Percentiles rank a stretch among this genome's conserved stretches.
phyloP scores from a whole-genome alignment of 2,329 filamentous ascomycete species.

The Aspergillus persii region DNA sequence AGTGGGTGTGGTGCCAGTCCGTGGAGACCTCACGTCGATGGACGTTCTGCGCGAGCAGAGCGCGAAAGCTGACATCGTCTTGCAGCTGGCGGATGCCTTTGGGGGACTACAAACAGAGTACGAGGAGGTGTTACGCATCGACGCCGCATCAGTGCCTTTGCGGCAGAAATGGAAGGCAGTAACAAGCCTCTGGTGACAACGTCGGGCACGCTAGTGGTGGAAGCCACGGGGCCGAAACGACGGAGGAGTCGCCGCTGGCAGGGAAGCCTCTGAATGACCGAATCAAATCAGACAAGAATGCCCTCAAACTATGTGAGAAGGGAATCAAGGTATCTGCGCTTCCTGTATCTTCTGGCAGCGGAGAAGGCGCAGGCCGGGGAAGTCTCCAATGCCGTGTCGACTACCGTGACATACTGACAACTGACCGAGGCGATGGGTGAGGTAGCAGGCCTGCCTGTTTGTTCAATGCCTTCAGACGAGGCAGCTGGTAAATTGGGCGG shows the following conservation, averaged over 20 bases:
- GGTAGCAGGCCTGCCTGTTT: not conserved
- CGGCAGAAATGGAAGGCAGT: not conserved
- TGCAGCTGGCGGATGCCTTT: not conserved
- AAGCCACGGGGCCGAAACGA: not conserved
- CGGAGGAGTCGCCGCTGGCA: not conserved
- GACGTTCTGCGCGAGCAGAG: not conserved
- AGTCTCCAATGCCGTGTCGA: not conserved
- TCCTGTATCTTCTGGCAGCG: not conserved
- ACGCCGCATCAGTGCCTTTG: not conserved
- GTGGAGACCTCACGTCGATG: not conserved
- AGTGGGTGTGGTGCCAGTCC: not conserved
- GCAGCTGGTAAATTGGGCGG: not conserved
- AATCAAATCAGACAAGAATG: not conserved
- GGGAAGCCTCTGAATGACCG: not conserved
- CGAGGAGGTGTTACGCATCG: not conserved
- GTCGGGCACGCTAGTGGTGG: not conserved
- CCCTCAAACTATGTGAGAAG: not conserved
- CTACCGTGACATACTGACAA: not conserved
- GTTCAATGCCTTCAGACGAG: not conserved
- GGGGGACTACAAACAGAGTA: not conserved
- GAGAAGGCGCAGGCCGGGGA: not conserved
- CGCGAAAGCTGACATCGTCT: not conserved
- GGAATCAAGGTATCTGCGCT: not conserved
- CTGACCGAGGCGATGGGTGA: not conserved
- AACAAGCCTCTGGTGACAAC: not conserved